Percentiles rank a stretch among this genome's conserved stretches.
phyloP scores from a whole-genome alignment of 306 rosid species.

The Cucurbita argyrosperma region DNA sequence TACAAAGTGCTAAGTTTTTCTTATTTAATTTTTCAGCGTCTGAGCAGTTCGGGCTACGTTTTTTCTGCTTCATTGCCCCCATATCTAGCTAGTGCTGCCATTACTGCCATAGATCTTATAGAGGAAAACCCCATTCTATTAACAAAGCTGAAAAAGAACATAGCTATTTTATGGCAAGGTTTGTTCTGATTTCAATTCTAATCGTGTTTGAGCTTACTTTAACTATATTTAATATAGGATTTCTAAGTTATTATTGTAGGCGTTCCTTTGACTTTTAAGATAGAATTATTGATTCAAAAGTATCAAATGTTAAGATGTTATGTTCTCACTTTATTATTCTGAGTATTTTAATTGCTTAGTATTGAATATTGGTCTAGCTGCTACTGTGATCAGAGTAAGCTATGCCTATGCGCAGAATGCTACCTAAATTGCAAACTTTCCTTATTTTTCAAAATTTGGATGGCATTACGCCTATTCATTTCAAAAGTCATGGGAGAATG shows the following conservation, averaged over 20 bases:
- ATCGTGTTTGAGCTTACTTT: background rate
- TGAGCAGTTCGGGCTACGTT: conserved; percentile 94
- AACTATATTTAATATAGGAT: background rate
- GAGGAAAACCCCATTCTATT: conserved; percentile 71
- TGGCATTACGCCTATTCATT: background rate
- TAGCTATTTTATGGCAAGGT: conserved; percentile 61
- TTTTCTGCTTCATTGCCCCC: conserved; percentile 98
- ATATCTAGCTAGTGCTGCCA: conserved; percentile 89
- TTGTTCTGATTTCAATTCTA: conserved; percentile 9
- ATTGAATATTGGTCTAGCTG: background rate
- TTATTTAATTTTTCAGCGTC: conserved; percentile 45
- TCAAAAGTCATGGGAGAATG: conserved; percentile 14
- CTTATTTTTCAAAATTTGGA: background rate
- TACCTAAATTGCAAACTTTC: background rate
- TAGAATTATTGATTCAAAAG: background rate
- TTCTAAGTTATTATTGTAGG: background rate
- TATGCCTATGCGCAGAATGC: background rate
- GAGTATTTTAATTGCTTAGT: background rate
- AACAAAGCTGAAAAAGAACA: conserved; percentile 53
- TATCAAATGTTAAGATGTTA: background rate
- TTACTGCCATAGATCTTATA: conserved; percentile 67
- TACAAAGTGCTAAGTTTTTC: conserved; percentile 13
- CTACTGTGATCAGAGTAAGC: background rate
- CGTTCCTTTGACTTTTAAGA: background rate
- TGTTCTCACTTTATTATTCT: background rate